These are phyloP conservation scores for Musa acuminata DNA, from an alignment of 176 grass and related monocot genomes.

Conservation along the genomic window DNA sequence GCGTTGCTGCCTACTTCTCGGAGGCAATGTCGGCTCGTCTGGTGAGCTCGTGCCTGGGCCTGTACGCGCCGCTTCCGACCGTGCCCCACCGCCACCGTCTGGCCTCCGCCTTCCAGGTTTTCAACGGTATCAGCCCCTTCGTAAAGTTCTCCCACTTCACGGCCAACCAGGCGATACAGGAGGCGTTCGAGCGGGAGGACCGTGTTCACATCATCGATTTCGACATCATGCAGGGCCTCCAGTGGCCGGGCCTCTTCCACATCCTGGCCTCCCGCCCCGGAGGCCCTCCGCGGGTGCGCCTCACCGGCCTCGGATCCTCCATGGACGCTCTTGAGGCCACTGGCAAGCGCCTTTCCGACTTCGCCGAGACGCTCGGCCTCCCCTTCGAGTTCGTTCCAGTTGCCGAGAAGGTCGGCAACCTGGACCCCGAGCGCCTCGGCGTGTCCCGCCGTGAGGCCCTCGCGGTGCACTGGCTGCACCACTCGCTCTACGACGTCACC, in stretches of 20 bases:
- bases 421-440: slow-evolving; percentile 72
- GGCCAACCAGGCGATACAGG: slow-evolving; percentile 95
- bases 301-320: slow-evolving; percentile 65
- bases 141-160: slow-evolving; percentile 99
- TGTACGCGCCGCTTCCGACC: slow-evolving; percentile 62
- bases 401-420: slow-evolving; percentile 69
- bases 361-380: slow-evolving; percentile 70
- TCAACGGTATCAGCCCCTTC: slow-evolving; percentile 95
- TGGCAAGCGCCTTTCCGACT: slow-evolving; percentile 70
- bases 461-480: slow-evolving; percentile 95
- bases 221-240: slow-evolving; percentile 96
- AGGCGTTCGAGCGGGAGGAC: slow-evolving; percentile 92
- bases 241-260: slow-evolving; percentile 97
- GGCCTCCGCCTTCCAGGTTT: slow-evolving; percentile 77
- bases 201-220: slow-evolving; percentile 94
- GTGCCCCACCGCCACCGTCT: slow-evolving; percentile 32
- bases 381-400: slow-evolving; percentile 84
- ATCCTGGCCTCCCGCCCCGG: slow-evolving; percentile 84
- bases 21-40: slow-evolving; percentile 90
- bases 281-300: slow-evolving; percentile 57
- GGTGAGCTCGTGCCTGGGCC: slow-evolving; percentile 74
- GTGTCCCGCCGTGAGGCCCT: slow-evolving; percentile 63
- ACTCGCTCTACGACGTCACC: slow-evolving; percentile 95
- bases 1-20: slow-evolving; percentile 90
- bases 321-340: slow-evolving; percentile 81